Conservation (phyloP, 2,329 filamentous ascomycete genomes). For the Lachnellula willkommii region DNA sequence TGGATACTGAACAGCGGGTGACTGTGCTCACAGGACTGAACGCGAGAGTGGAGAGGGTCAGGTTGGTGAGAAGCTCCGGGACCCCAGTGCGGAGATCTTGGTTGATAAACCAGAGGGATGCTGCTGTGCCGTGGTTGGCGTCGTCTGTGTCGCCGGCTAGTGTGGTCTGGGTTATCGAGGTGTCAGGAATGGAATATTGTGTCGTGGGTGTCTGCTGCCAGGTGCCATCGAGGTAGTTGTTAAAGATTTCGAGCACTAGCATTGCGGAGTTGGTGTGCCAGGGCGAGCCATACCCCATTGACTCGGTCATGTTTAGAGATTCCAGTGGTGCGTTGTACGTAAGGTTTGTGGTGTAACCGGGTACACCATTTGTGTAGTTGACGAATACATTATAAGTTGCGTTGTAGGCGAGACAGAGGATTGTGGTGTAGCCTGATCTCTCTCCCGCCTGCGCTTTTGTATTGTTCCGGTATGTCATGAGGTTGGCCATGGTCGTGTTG, state of each 20-base stretch:
- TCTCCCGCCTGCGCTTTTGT: background rate
- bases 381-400: background rate
- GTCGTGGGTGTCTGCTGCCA: background rate
- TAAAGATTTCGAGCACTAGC: background rate
- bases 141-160: background rate
- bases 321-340: background rate
- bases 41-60: background rate
- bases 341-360: background rate
- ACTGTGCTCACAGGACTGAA: background rate
- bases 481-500: background rate
- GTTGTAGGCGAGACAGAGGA: background rate
- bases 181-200: background rate
- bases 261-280: background rate
- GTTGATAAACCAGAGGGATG: background rate
- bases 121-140: background rate
- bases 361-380: background rate
- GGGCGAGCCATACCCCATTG: background rate
- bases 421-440: background rate
- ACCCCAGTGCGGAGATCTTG: background rate
- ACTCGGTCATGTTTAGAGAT: background rate
- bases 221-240: background rate
- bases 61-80: background rate
- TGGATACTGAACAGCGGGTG: background rate
- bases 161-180: background rate
- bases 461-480: background rate